A percentile compares a stretch with the other conserved stretches of the same genome.
These are phyloP conservation scores for Spathaspora jeffriesii DNA, from an alignment of 1,139 yeast genomes.

Conservation along the genomic window DNA sequence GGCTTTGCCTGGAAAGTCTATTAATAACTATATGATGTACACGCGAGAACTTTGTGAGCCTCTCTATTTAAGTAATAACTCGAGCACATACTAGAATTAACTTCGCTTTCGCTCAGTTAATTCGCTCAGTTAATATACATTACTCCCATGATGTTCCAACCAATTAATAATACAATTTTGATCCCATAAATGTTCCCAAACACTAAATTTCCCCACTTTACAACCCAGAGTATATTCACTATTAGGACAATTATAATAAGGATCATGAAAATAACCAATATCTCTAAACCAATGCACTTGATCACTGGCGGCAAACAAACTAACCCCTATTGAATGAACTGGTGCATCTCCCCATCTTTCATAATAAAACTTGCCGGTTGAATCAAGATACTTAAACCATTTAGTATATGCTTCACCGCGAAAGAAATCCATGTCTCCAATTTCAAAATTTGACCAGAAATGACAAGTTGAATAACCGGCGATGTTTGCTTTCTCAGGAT, in stretches of 20 bases:
- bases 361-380: conserved; percentile 77
- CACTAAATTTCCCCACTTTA: conserved; percentile 30
- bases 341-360: conserved; percentile 97
- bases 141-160: conserved; percentile 46
- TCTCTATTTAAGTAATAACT: too few relatives aligned
- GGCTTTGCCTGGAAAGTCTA: too few relatives aligned
- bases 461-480: conserved; percentile 83
- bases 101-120: not conserved
- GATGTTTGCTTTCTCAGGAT: conserved; percentile 51
- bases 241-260: conserved; percentile 75
- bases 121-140: not conserved
- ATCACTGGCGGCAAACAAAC: conserved; percentile 68
- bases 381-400: conserved; percentile 67
- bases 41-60: too few relatives aligned
- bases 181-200: conserved; percentile 40
- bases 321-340: conserved; percentile 75
- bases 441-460: conserved; percentile 87
- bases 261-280: conserved; percentile 76
- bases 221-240: conserved; percentile 30
- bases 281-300: conserved; percentile 88
- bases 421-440: conserved; percentile 80
- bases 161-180: conserved; percentile 79
- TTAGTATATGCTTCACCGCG: conserved; percentile 62
- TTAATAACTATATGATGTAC: too few relatives aligned
- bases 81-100: too few relatives aligned